Base-by-base conservation (phyloP, 306 rosid genomes). In the Sesbania bispinosa region DNA sequence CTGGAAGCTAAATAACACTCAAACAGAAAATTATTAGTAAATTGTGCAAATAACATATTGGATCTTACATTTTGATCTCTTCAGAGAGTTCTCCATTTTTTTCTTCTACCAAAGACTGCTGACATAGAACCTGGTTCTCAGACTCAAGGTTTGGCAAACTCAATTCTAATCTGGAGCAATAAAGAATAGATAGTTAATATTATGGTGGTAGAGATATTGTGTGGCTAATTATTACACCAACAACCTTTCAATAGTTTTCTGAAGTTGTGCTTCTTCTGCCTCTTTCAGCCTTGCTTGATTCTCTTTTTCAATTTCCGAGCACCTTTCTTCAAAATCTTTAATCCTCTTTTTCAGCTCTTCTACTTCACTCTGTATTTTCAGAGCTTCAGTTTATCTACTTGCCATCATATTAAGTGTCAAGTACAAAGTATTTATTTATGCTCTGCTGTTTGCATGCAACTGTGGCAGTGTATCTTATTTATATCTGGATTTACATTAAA, bases 111-210 rank as follows among this genome's bases (percentile, higher is more conserved):
- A 92, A 80, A 80, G 94, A 88, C 73, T 85, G 86, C 58, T 87
- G 96, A 70, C 97, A 91, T 14, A 92, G 93, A 72, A 89, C 93
- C 79, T 92, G 91, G 79, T 89, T 92, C 85, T 89, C 96, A 0
- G 97, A 87, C 80, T 89, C 96, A 10, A 89, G 88, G 82, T 81
- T 89, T 23, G 97, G 87, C 82, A 87, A 73, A 77, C 88, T 92
- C 53, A 21, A 68, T 78, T 89, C 96, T 58, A 89, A 85, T 79
- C 97, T 92, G 90, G 7, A 62, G 55, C n/a, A n/a, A n/a, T n/a
- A n/a, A n/a, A n/a, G n/a, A n/a, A 69, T 42, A 74, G 60, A 79
- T 26, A 71, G 47, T 72, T 67, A 80, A 42, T 61, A 67, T 71
- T 73, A 75, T 68, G 38, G 58, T 57, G 30, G 60, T 57, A 59